phyloP scores from a whole-genome alignment of 805 yeast genomes.

The Cyberlindnera mycetangii region DNA sequence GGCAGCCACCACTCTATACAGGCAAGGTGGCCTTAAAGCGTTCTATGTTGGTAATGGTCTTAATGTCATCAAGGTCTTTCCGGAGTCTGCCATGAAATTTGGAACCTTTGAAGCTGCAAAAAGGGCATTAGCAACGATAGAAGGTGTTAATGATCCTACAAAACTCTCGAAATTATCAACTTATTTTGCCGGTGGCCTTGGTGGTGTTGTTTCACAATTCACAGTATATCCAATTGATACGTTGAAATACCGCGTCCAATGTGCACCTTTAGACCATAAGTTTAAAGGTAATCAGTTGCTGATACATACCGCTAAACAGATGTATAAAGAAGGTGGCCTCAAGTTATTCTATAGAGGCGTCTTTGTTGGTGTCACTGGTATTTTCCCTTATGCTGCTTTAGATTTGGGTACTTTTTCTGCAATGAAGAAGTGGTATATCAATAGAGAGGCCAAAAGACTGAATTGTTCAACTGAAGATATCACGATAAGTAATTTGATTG shows the following conservation, averaged over 20 bases:
- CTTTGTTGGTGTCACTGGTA: slow-evolving; percentile 88
- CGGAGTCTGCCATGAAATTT: slow-evolving; percentile 96
- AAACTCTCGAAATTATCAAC: slow-evolving; percentile 75
- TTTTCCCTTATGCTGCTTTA: slow-evolving; percentile 95
- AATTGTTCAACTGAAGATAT: slow-evolving; percentile 63
- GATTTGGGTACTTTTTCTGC: slow-evolving; percentile 93
- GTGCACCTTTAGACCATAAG: slow-evolving; percentile 72
- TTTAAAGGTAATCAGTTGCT: slow-evolving; percentile 61
- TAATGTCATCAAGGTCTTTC: slow-evolving; percentile 90
- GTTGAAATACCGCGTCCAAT: slow-evolving; percentile 86
- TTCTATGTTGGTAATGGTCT: slow-evolving; percentile 96
- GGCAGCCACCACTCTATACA: slow-evolving; percentile 78
- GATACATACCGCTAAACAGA: slow-evolving; percentile 64
- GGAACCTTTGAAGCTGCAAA: slow-evolving; percentile 93
- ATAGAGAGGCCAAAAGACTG: slow-evolving; percentile 53
- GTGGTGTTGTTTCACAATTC: slow-evolving; percentile 91
- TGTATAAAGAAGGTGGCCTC: slow-evolving; percentile 79
- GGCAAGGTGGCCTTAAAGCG: slow-evolving; percentile 82
- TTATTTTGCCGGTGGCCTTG: slow-evolving; percentile 91
- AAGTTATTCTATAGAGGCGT: slow-evolving; percentile 83
- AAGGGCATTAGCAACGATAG: slow-evolving; percentile 64
- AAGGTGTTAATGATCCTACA: slow-evolving; percentile 69
- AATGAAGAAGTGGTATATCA: slow-evolving; percentile 71
- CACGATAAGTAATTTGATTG: slow-evolving; percentile 71
- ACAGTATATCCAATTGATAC: slow-evolving; percentile 96